These are phyloP conservation scores for Lodderomyces margitis DNA, from an alignment of 1,139 yeast genomes.

Conservation along the genomic window DNA sequence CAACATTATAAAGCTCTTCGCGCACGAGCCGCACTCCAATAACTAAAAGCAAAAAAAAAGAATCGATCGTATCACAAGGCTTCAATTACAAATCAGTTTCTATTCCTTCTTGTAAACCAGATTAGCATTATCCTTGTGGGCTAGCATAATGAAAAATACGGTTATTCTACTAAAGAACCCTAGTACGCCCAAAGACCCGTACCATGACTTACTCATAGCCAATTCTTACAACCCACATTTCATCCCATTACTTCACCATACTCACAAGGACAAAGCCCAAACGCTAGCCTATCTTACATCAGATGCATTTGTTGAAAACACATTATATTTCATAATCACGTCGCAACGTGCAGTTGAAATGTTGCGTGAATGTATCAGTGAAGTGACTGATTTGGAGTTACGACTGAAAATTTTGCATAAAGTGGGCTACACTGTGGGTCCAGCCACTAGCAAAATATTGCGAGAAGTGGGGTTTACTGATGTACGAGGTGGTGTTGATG, in stretches of 20 bases:
- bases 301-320: constrained; percentile 30
- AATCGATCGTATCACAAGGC: neutral
- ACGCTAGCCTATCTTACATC: constrained; percentile 44
- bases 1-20: too few species aligned
- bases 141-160: constrained; percentile 3
- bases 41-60: too few species aligned
- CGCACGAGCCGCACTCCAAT: neutral
- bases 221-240: constrained; percentile 45
- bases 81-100: neutral
- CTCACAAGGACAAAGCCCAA: constrained; percentile 46
- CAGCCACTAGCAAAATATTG: constrained; percentile 74
- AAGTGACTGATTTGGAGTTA: constrained; percentile 16
- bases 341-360: constrained; percentile 93
- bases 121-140: neutral
- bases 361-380: constrained; percentile 44
- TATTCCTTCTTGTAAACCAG: too few species aligned
- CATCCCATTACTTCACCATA: constrained; percentile 69
- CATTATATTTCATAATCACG: constrained; percentile 65
- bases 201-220: constrained; percentile 38
- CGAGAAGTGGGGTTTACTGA: constrained; percentile 60
- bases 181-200: constrained; percentile 66
- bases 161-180: constrained; percentile 60
- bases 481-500: constrained; percentile 68
- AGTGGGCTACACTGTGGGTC: constrained; percentile 86
- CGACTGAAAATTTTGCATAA: constrained; percentile 35